Conservation (phyloP, 768 basidiomycete species). For the Boletus reticulatus region DNA sequence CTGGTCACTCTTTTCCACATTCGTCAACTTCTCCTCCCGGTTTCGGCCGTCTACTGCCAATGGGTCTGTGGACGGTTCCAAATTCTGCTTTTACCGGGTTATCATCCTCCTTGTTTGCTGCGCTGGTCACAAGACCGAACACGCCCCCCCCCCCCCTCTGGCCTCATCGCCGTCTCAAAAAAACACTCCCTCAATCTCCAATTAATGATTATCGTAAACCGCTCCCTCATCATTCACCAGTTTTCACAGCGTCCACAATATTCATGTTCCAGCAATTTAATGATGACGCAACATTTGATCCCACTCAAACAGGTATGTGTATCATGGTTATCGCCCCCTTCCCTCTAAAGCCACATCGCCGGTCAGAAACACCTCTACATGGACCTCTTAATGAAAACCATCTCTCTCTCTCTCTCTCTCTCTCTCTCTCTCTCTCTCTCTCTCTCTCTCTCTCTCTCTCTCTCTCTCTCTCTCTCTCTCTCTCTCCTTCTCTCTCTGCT, state of each 20-base stretch:
- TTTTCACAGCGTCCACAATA: slow-evolving; percentile 13
- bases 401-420: no score
- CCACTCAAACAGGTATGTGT: neutral
- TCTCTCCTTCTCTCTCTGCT: no score
- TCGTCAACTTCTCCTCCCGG: slow-evolving; percentile 3
- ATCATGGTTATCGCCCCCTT: neutral
- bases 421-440: no score
- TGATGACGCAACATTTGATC: slow-evolving; percentile 8
- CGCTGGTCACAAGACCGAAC: neutral
- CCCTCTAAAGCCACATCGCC: slow-evolving; percentile 16
- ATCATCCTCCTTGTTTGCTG: neutral
- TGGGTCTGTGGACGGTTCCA: slow-evolving; percentile 5
- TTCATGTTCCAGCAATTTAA: neutral
- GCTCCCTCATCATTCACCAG: neutral
- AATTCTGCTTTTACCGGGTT: slow-evolving; percentile 1
- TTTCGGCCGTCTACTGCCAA: neutral
- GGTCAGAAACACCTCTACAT: neutral
- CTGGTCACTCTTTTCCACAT: slow-evolving; percentile 4
- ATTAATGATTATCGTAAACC: slow-evolving; percentile 21
- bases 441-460: no score
- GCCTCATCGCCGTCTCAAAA: slow-evolving; percentile 3
- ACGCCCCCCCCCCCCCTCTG: neutral
- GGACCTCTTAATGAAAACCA: neutral
- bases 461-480: no score
- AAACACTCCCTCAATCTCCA: slow-evolving; percentile 15